Evolutionary conservation across 352 stramenopile species (phyloP), one percentile per base, ranked within the genome.

Genomic region (Labyrinthula sp.): DNA sequence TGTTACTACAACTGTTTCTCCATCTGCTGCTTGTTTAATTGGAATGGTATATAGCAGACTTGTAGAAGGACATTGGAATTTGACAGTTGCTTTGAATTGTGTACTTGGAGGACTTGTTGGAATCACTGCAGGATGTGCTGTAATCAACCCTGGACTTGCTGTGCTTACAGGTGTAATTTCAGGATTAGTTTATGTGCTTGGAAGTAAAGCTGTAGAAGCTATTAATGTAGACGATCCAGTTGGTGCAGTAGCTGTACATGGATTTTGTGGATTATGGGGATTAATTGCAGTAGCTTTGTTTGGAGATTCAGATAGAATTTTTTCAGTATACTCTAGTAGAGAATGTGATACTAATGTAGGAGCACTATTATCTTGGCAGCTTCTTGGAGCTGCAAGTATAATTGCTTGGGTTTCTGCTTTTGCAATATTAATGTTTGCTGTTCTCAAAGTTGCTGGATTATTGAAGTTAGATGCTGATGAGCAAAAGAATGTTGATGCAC

Each of bases 1-100:
- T 25, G 67, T 83, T 23, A 82, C 66, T 21, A 79, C 71, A 10
- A 82, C 73, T 28, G 46, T 87, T 35, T 48, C 61, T 18, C 71
- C 70, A 7, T 64, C 68, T 28, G 50, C 56, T 10, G 72, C 65
- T 28, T 68, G 61, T 10, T 25, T 82, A 14, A 63, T 60, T 18
- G 68, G 60, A 25, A 57, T 83, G 10, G 35, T 82, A 0, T 56
- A 77, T 23, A 62, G 54, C 37, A 45, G 54, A 10, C 9, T 65
- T 3, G 38, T 46, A 2, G 37, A 57, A 4, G 48, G 58, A 25
- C 59, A 59, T 8, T 72, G 65, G 30, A 62, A 72, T 33, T 55
- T 73, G 15, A 52, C 40, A 29, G 47, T 61, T 24, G 57, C 46
- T 15, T 67, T 76, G 47, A 85, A 85, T 54, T 70, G 71, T 27